Conservation (phyloP, 768 basidiomycete species). For the Tephrocybe sp. region DNA sequence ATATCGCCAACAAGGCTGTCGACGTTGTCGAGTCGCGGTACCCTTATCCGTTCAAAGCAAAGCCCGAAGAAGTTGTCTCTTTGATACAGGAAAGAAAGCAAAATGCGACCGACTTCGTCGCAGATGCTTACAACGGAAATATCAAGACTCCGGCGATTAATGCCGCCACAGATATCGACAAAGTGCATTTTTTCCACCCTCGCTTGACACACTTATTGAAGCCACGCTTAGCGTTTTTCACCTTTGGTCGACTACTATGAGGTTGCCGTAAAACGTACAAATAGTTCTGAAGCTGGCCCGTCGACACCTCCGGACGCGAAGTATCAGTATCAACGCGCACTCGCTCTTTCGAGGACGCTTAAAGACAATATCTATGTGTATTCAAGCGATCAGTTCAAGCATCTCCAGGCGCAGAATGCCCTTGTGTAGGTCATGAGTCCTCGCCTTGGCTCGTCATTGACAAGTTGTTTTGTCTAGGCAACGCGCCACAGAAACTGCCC, state of each 20-base stretch:
- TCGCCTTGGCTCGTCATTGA: slow-evolving; percentile 7
- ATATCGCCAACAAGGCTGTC: slow-evolving; percentile 70
- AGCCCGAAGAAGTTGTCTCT: slow-evolving; percentile 67
- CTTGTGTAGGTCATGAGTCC: slow-evolving; percentile 51
- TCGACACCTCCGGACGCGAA: slow-evolving; percentile 52
- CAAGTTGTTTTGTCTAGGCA: slow-evolving; percentile 41
- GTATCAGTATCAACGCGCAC: slow-evolving; percentile 79
- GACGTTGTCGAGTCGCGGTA: slow-evolving; percentile 73
- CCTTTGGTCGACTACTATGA: slow-evolving; percentile 76
- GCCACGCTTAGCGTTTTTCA: slow-evolving; percentile 54
- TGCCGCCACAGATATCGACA: slow-evolving; percentile 69
- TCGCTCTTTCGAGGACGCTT: slow-evolving; percentile 62
- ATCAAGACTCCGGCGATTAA: slow-evolving; percentile 63
- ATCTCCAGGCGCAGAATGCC: slow-evolving; percentile 63
- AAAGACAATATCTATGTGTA: slow-evolving; percentile 63
- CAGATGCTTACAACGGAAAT: slow-evolving; percentile 50
- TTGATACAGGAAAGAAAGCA: slow-evolving; percentile 60
- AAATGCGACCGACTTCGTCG: slow-evolving; percentile 51
- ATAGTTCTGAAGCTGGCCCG: slow-evolving; percentile 46
- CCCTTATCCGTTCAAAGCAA: slow-evolving; percentile 74
- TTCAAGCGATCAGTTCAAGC: slow-evolving; percentile 71
- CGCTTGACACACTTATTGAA: slow-evolving; percentile 12
- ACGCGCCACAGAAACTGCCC: slow-evolving; percentile 67
- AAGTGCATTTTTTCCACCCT: slow-evolving; percentile 42
- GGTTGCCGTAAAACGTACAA: slow-evolving; percentile 48